Evolutionary conservation across 768 basidiomycete species (phyloP), one percentile per base, ranked within the genome.

Genomic region (Boletus rex-veris): DNA sequence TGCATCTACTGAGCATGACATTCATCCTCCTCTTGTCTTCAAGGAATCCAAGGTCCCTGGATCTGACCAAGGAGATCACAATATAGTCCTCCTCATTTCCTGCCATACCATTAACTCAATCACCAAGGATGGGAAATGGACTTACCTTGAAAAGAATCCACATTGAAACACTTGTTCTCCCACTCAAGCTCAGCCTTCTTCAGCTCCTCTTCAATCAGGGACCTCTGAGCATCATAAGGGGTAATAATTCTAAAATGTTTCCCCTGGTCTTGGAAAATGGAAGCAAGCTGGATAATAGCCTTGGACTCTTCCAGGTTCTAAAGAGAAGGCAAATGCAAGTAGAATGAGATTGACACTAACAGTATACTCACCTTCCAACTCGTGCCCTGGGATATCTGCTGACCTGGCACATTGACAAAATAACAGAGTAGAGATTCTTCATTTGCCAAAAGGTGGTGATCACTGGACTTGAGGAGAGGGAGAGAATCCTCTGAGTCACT

Each of bases 1-100:
- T 86, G 76, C 86, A 90, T 36, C 91, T 81, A 44, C 84, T 86
- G 8, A 92, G 83, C 89, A 93, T 91, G 53, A 93, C 90, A 83
- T 93, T 92, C 49, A 87, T 85, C 16, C 91, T 78, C 28, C 85
- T 78, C 10, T 77, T 58, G 61, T 84, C 84, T 14, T 69, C 64
- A 33, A 93, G 73, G 58, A 93, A 93, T 5, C 90, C 91, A 44
- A 86, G 72, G 4, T 74, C 77, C 33, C 69, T 70, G 0, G 87
- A 78, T 24, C 88, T 77, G 6, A 88, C 88, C 15, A 88, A 58
- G 7, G 89, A 90, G 44, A 91, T 77, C 54, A 91, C 77, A 43
- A 91, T 85, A 30, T 80, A 81, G 50, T 92, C 84, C 49, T 86
- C 86, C 63, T 93, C 91, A 76, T 92, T 92, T 11, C 90, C 91